phyloP scores from a whole-genome alignment of 2,329 filamentous ascomycete species.

The Colletotrichum abscissum region DNA sequence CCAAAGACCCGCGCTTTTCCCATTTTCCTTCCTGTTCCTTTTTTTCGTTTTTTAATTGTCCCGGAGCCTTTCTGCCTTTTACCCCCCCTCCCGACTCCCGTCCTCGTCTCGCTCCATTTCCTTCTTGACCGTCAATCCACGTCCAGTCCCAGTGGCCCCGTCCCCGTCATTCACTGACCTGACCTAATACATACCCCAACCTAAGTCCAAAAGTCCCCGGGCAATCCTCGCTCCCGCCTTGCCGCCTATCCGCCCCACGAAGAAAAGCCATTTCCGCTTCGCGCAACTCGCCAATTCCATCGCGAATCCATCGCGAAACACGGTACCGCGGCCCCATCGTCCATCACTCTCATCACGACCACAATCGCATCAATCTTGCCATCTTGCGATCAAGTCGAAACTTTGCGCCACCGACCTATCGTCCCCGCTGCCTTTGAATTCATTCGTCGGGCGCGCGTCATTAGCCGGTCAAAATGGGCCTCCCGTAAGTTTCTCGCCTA shows the following conservation, averaged over 20 bases:
- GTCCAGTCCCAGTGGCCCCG: constrained; percentile 24
- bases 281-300: constrained; percentile 15
- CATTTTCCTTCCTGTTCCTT: not conserved
- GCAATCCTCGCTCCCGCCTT: constrained; percentile 8
- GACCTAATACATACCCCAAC: too few relatives aligned
- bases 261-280: constrained; percentile 18
- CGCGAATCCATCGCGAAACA: constrained; percentile 28
- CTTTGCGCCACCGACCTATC: not conserved
- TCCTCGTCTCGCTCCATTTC: not conserved
- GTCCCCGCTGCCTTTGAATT: not conserved
- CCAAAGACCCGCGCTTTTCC: constrained; percentile 17
- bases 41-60: not conserved
- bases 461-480: constrained; percentile 51
- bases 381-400: not conserved
- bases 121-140: constrained; percentile 9
- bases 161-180: constrained; percentile 23
- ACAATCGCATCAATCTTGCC: not conserved
- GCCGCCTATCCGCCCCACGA: constrained; percentile 18
- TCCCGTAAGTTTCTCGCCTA: constrained; percentile 54
- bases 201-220: not conserved
- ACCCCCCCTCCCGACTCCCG: not conserved
- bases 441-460: not conserved
- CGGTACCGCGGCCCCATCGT: constrained; percentile 15
- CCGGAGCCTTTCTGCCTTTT: constrained; percentile 2
- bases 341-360: constrained; percentile 7